Evolutionary conservation across 345 rosid species (phyloP).

Genomic region (Brassica juncea): DNA sequence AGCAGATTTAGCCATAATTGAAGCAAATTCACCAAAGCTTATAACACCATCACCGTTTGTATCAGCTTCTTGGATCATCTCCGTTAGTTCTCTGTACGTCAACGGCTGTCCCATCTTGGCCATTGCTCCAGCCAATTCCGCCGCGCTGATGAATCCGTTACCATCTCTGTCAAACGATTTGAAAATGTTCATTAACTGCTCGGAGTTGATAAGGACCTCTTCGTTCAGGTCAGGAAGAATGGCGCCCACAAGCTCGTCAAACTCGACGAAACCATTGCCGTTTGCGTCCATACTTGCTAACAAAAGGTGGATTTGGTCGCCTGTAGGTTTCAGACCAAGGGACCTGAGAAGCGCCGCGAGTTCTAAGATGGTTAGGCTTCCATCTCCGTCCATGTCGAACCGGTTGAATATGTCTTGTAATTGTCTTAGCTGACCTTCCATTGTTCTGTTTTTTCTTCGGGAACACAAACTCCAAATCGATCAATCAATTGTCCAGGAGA

Average conservation of each 20-base stretch:
- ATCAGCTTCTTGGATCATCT: slow-evolving; percentile 83
- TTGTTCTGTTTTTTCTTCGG: neutral
- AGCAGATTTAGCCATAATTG: slow-evolving; percentile 73
- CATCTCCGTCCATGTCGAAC: slow-evolving; percentile 89
- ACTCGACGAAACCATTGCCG: slow-evolving; percentile 77
- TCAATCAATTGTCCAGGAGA: neutral
- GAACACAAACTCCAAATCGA: neutral
- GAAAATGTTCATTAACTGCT: slow-evolving; percentile 60
- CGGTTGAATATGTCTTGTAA: slow-evolving; percentile 60
- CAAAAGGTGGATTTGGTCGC: slow-evolving; percentile 72
- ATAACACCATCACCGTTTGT: slow-evolving; percentile 78
- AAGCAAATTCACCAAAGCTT: slow-evolving; percentile 71
- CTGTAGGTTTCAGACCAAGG: slow-evolving; percentile 70
- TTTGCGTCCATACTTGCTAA: slow-evolving; percentile 77
- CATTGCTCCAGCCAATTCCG: slow-evolving; percentile 80
- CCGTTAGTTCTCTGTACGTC: slow-evolving; percentile 65
- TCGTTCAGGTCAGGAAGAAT: slow-evolving; percentile 61
- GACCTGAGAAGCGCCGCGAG: slow-evolving; percentile 82
- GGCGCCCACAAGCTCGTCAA: slow-evolving; percentile 68
- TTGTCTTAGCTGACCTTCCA: slow-evolving; percentile 54
- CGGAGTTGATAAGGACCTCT: slow-evolving; percentile 57
- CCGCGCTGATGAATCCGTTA: slow-evolving; percentile 74
- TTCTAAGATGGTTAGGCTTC: slow-evolving; percentile 87
- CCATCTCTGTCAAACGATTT: slow-evolving; percentile 75
- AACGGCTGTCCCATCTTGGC: slow-evolving; percentile 90